Evolutionary conservation across 192 early-diverging fungal species (phyloP), one percentile per base, ranked within the genome.

Genomic region (Entomortierella lignicola): DNA sequence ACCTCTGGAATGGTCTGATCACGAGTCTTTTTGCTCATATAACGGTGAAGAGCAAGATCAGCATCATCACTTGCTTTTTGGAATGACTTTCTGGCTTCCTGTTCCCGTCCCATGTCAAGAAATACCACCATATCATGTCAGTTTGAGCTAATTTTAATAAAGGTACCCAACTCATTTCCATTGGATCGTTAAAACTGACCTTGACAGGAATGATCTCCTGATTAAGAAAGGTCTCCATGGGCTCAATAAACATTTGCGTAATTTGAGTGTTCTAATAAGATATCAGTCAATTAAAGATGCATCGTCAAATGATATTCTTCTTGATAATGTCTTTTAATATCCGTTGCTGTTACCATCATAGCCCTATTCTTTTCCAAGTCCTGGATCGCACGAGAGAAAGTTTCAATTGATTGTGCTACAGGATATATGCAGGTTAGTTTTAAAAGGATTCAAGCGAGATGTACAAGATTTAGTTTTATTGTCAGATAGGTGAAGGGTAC

Each of bases 211-310:
- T 27, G 13, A 91, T 53, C 21, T 87, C 86, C 8, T 83, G 66
- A 42, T 87, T 88, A 2, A 86, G 82, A 83, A 91, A 89, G 8
- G 74, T 72, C 55, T 92, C 90, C 69, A 94, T 63, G 20, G 93
- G 91, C 25, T 84, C 84, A 34, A 94, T 89, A 54, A 92, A 89
- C 56, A 92, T 92, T 50, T 91, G 82, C 51, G 82, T 81, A 12
- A 92, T 80, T 84, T 92, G 91, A 13, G 90, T 71, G 67, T 87
- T 82, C 88, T 89, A 66, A 27, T 13, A 31, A 20, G 20, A 55
- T 18, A 63, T 61, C 21, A 56, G 55, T 63, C 20, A 11, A 34
- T 20, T 6, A n/a, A 2, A 55, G 8, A 55, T 23, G 47, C n/a
- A n/a, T n/a, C n/a, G n/a, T n/a, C n/a, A n/a, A n/a, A n/a, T n/a